Percentiles rank a stretch among this genome's conserved stretches.
Conservation (phyloP, 352 stramenopile species). For the Phytophthora kernoviae region DNA sequence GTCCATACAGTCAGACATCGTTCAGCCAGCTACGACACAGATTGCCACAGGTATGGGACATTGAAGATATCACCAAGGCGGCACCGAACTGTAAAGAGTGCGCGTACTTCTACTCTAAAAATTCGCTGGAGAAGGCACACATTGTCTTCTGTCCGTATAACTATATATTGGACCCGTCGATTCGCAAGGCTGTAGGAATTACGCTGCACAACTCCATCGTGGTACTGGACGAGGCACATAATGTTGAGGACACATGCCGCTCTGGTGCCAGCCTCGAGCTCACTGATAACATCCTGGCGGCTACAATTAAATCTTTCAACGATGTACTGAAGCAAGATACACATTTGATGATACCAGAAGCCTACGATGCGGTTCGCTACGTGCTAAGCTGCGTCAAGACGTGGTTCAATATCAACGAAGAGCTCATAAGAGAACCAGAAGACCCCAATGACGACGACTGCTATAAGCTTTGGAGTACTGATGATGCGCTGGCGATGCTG, state of each 20-base stretch:
- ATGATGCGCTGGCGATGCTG: slow-evolving; percentile 65
- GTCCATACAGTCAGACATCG: slow-evolving; percentile 57
- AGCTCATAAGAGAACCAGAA: slow-evolving; percentile 28
- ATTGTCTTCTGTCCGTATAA: slow-evolving; percentile 89
- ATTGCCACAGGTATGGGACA: slow-evolving; percentile 72
- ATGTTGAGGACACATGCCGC: slow-evolving; percentile 86
- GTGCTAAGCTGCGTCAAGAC: slow-evolving; percentile 50
- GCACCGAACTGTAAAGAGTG: slow-evolving; percentile 70
- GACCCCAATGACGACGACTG: slow-evolving; percentile 34
- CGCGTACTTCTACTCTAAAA: slow-evolving; percentile 71
- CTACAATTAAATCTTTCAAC: slow-evolving; percentile 64
- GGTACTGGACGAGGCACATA: slow-evolving; percentile 88
- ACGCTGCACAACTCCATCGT: slow-evolving; percentile 72
- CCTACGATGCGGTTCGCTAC: slow-evolving; percentile 48
- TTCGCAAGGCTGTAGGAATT: slow-evolving; percentile 70
- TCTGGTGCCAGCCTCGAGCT: slow-evolving; percentile 73
- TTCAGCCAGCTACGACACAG: slow-evolving; percentile 33
- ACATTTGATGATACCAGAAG: slow-evolving; percentile 12
- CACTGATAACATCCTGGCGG: slow-evolving; percentile 45
- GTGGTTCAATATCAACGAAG: slow-evolving; percentile 47
- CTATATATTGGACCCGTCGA: slow-evolving; percentile 80
- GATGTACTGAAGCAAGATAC: slow-evolving; percentile 60
- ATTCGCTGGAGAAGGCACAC: slow-evolving; percentile 52
- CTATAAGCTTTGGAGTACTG: slow-evolving; percentile 60
- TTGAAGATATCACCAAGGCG: slow-evolving; percentile 72